Base-by-base conservation (phyloP, 2,329 filamentous ascomycete genomes). In the Ceratocystis huliohia region DNA sequence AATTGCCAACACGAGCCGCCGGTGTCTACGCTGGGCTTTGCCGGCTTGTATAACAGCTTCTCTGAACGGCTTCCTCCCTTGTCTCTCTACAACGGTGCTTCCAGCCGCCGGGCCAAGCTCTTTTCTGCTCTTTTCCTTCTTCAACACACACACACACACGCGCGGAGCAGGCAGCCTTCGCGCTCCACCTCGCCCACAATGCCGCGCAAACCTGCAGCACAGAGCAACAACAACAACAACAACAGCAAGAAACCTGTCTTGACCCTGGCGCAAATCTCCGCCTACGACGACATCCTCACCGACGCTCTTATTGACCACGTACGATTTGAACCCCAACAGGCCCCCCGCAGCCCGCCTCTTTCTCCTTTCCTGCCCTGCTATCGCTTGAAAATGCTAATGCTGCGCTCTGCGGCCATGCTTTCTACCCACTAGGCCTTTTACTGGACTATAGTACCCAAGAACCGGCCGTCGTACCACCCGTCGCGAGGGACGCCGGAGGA, bases 391-490 rank as follows among this genome's bases (percentile, higher is more conserved):
- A 48, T 44, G 48, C 69, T 70, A 63, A 63, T n/a, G 44, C 37
- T 17, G 20, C 37, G 48, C 25, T 22, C 44, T 63, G 37, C 69
- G 68, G 6, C 28, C 62, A 15, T 5, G 10, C 22, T 17, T 33
- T 17, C 37, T 30, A 7, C 46, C 33, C 48, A 45, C 68, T 71
- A 96, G 93, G 88, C 91, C 8, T 96, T 89, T 76, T 99, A 94
- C 79, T 97, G 94, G 93, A 93, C 93, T 5, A 89, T 84, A 3
- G 96, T 96, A 68, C 92, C 93, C 70, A 99, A 99, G 77, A 96
- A 97, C 73, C 87, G 89, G 69, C 86, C 85, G 66, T 90, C 89
- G 66, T 97, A 96, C 75, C 88, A 89, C 72, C 83, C 91, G 0
- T 91, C 88, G 5, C 87, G 94, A 69, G 90, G 90, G 50, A 80